Percentiles rank a stretch among this genome's conserved stretches.
Evolutionary conservation across 345 rosid species (phyloP).

Genomic region (Lagerstroemia speciosa): DNA sequence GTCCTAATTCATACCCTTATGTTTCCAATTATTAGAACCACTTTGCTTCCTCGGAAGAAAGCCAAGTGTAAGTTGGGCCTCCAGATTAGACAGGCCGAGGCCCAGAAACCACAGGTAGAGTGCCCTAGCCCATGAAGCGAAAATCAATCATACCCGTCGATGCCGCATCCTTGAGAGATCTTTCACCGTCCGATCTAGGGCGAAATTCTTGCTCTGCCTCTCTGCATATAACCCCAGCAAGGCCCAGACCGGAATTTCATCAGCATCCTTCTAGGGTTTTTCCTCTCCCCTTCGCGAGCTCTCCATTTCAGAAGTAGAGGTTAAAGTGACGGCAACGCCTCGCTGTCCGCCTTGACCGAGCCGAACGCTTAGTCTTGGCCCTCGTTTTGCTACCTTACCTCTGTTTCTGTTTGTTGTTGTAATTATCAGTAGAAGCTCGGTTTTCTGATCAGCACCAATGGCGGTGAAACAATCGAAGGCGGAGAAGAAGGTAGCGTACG

Average conservation of each 20-base stretch:
- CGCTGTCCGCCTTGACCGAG: constrained; percentile 59
- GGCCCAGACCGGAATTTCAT: background rate
- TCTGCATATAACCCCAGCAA: constrained; percentile 9
- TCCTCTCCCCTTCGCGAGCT: background rate
- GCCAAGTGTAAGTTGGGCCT: background rate
- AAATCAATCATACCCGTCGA: constrained; percentile 10
- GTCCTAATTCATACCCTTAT: background rate
- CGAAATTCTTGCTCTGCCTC: background rate
- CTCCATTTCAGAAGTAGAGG: constrained; percentile 17
- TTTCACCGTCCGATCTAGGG: constrained; percentile 52
- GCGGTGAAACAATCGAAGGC: constrained; percentile 49
- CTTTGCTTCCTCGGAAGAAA: too few species aligned
- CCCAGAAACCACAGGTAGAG: background rate
- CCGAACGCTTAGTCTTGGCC: constrained; percentile 47
- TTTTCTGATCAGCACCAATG: constrained; percentile 14
- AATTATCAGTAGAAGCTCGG: background rate
- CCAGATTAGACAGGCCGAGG: background rate
- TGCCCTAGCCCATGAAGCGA: background rate
- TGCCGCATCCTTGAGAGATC: background rate
- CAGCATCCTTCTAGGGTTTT: constrained; percentile 2
- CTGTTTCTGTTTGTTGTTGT: background rate
- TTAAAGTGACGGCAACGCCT: constrained; percentile 50
- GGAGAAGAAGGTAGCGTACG: constrained; percentile 75
- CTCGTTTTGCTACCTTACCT: constrained; percentile 29
- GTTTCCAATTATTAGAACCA: background rate